Evolutionary conservation across 169 alveolate genomes (phyloP), one percentile per base, ranked within the genome.

Genomic region (Cyclospora cayetanensis): DNA sequence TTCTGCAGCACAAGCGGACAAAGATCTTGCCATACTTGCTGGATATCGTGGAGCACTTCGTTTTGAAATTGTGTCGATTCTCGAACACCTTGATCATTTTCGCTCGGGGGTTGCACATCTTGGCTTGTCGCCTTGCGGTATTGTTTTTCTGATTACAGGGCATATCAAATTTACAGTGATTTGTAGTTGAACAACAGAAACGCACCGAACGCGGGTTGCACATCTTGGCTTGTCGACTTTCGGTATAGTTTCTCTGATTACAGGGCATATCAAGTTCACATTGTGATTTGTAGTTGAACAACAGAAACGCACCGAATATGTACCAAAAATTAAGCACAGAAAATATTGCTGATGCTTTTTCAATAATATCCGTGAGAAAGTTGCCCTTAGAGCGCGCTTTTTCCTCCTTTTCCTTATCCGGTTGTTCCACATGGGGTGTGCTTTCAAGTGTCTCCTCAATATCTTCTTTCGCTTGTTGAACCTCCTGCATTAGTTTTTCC

Each of bases 371-470:
- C 11, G 91, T 43, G 1, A 85, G 84, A 29, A 85, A 85, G 25
- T 76, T 65, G 12, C 91, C 83, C 29, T 85, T 85, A 1, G 76
- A 53, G 12, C 91, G 42, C 15, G 72, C 91, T 46, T 66, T 85
- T 25, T 52, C 52, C 34, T 85, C 76, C 60, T 85, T 85, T 66
- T 85, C 90, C 55, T 83, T 50, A 4, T 42, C 91, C 2, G 91
- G 83, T n/a, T 65, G 65, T 43, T 7, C 66, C 25, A 53, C 52
- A 1, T 46, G 66, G 4, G 42, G 46, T 1, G 20, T 18, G 27
- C 55, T 39, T 11, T 35, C 55, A 2, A 63, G 42, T 25, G 52
- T 53, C 29, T 42, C 84, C 52, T 85, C 68, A 0, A 66, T 39
- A 39, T 68, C 76, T 31, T 52, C 83, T 4, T n/a, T 35, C 9